A percentile compares a stretch with the other conserved stretches of the same genome.
phyloP scores from a whole-genome alignment of 1,284 basidiomycete species.

The Ustilago sp. region DNA sequence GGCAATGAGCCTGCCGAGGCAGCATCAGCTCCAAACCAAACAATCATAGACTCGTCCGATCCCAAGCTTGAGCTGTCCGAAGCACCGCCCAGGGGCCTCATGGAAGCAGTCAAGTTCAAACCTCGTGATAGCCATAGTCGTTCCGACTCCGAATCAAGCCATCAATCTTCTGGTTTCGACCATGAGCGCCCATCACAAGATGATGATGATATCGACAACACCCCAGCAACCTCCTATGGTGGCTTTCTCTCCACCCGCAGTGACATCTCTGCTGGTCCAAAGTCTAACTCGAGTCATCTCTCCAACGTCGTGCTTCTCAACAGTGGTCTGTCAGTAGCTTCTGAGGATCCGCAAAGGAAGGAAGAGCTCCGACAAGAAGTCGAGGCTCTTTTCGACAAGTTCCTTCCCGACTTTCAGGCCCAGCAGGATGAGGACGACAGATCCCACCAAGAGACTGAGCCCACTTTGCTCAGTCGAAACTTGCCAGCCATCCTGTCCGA shows the following conservation, averaged over 20 bases:
- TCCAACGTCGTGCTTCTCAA: constrained; percentile 25
- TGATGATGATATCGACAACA: constrained; percentile 48
- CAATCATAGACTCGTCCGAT: background rate
- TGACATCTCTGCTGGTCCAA: constrained; percentile 24
- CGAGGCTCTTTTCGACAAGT: constrained; percentile 42
- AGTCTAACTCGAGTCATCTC: constrained; percentile 33
- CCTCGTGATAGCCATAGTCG: constrained; percentile 25
- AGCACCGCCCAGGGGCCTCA: constrained; percentile 2
- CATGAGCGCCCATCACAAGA: constrained; percentile 40
- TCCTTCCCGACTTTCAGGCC: constrained; percentile 31
- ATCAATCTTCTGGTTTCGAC: constrained; percentile 41
- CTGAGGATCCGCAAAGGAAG: constrained; percentile 34
- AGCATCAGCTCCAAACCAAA: background rate
- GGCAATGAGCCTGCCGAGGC: constrained; percentile 1
- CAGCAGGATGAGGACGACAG: constrained; percentile 24
- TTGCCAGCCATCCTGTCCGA: constrained; percentile 45
- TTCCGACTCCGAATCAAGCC: constrained; percentile 33
- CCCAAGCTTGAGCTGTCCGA: background rate
- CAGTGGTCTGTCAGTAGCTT: constrained; percentile 25
- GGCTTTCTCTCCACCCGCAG: constrained; percentile 31
- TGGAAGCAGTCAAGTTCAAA: constrained; percentile 38
- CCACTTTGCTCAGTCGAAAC: constrained; percentile 42
- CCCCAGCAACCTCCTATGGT: constrained; percentile 45
- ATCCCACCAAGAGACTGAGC: constrained; percentile 10
- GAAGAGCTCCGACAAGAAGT: constrained; percentile 34